Evolutionary conservation across 2,329 filamentous ascomycete genomes (phyloP), one percentile per base, ranked within the genome.

Genomic region (Claviceps sp.): DNA sequence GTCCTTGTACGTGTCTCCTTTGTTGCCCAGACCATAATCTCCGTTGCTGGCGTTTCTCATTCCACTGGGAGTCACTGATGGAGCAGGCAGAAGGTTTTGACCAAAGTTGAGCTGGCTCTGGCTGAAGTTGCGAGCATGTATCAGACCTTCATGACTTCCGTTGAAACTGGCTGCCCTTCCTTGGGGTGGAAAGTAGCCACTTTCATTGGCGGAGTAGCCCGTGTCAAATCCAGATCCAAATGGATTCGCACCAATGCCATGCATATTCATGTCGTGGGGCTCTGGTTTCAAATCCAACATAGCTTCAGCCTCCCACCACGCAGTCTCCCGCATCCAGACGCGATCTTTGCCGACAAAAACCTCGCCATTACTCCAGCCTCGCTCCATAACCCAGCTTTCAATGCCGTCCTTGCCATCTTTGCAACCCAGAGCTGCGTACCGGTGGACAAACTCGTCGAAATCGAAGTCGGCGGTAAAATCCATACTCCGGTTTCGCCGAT

Each of bases 401-500:
- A 96, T 89, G 47, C 91, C 93, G 56, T 98, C 93, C 56, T 82
- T 82, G 52, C 93, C 93, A 57, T 95, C 88, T 59, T 84, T 80
- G 66, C 93, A 98, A 14, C 93, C 93, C 0, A 98, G 77, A 5
- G 80, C 74, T 5, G 82, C 75, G 64, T 96, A 98, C 45, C 93
- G 82, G 59, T 84, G 82, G 20, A 83, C 79, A 60, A 98, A 97
- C 65, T 98, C 93, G 16, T 95, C 88, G 5, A 90, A 73, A 61
- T 98, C 93, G 59, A 97, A 98, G 62, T 98, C 93, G 1, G 90
- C 88, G 0, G 93, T 98, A 67, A 95, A 98, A 64, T 98, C 93
- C 2, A 97, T 80, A 60, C 85, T 82, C 64, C 88, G 88, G 65
- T 90, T 94, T 48, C 93, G 81, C 52, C 91, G 83, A 64, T 97